Base-by-base conservation (phyloP, 1,284 basidiomycete species). In the Filobasidium uniguttulatum region DNA sequence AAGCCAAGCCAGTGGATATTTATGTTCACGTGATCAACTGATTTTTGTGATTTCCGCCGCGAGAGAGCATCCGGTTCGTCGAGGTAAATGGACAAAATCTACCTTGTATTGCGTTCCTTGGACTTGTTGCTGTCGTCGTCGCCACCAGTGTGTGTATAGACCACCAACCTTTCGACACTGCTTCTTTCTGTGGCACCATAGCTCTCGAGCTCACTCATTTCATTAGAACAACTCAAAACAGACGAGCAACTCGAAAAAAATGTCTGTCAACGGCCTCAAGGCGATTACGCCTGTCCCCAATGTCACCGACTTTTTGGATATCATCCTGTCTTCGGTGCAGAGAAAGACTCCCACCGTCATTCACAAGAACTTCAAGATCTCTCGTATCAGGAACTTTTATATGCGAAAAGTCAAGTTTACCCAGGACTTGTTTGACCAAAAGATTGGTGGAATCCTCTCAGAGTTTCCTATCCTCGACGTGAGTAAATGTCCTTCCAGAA, bases 341-440 rank as follows among this genome's bases (percentile, higher is more conserved):
- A 36, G 50, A 35, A 52, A 53, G 51, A 44, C 43, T 40, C 49
- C 53, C n/a, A 55, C 53, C 37, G 93, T 90, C 65, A 93, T 94
- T 64, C 89, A 93, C 71, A 90, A 90, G 76, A 97, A 96, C 75
- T 96, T 94, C 77, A 97, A 98, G 76, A 98, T 98, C 58, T 69
- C 67, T 30, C 69, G 69, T 65, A 71, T 71, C 60, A 64, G 69
- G 49, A 65, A 68, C 52, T 69, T 96, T 69, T 96, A 98, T 72
- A 96, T 97, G 93, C 82, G 91, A 68, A 98, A 97, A 72, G 91
- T 98, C 72, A 98, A 96, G 73, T 98, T 97, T 71, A 94, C 91
- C 1, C 91, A 97, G 70, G 90, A 97, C 67, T 79, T 86, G 14
- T 97, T 98, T 60, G 90, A 93, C 59, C 93, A 98, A 72, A 96